Evolutionary conservation across 306 rosid species (phyloP).

Genomic region (Acacia confusa): DNA sequence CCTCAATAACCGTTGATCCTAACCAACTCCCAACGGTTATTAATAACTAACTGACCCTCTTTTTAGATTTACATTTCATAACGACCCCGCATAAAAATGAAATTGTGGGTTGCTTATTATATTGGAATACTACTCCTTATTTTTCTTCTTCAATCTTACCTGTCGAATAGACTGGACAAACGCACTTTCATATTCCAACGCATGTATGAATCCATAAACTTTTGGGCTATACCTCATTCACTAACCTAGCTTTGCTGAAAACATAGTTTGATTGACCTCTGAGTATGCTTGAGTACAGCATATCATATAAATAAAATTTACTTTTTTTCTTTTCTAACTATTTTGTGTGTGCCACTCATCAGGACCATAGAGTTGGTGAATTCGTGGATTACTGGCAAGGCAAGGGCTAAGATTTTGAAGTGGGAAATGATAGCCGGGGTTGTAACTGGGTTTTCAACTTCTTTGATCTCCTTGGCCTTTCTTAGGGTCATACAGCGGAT

Average conservation of each 20-base stretch:
- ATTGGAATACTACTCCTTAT: not conserved
- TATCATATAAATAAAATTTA: constrained; percentile 6
- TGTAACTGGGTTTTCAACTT: constrained; percentile 62
- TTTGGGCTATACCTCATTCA: constrained; percentile 18
- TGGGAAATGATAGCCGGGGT: constrained; percentile 74
- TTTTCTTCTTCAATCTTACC: not conserved
- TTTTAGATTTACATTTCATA: too few species aligned
- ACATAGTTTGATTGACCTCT: constrained; percentile 4
- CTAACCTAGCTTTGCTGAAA: not conserved
- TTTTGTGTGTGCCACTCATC: constrained; percentile 35
- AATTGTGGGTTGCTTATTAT: not conserved
- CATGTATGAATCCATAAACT: not conserved
- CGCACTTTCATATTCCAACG: not conserved
- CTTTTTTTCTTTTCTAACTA: constrained; percentile 17
- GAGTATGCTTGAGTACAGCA: constrained; percentile 8
- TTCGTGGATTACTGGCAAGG: constrained; percentile 51
- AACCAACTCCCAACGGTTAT: too few species aligned
- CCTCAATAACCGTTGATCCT: too few species aligned
- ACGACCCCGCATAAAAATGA: not conserved
- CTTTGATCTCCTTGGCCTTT: constrained; percentile 65
- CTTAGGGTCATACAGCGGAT: constrained; percentile 48
- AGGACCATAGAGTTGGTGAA: constrained; percentile 61
- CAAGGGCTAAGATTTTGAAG: constrained; percentile 53
- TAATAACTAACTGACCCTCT: too few species aligned
- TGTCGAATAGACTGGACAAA: constrained; percentile 11